Evolutionary conservation across 768 basidiomycete genomes (phyloP), one percentile per base, ranked within the genome.

Genomic region (Hemileccinum impolitum): DNA sequence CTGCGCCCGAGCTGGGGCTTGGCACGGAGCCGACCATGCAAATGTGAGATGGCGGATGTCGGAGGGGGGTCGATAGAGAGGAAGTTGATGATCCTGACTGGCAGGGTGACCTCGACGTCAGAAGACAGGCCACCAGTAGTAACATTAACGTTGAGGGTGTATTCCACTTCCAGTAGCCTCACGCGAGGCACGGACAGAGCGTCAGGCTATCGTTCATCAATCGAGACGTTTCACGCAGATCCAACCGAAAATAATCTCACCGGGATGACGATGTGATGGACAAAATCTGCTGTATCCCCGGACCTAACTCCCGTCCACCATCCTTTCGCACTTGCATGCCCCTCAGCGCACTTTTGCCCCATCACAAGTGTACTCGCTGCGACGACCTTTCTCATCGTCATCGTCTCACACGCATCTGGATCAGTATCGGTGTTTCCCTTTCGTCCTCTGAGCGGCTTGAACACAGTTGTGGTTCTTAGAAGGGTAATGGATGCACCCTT

Each of bases 231-330:
- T 17, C 25, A 39, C 35, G 13, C 19, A 19, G 43, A 38, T 53
- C 37, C 32, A 19, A 44, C 14, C 15, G 35, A 18, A 38, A 51
- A 47, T 12, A 50, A 26, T 70, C 86, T 70, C 61, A 94, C 93
- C 23, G 93, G 92, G 36, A 94, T 60, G 9, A 79, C 61, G 7
- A 96, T 74, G 45, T 76, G 81, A 60, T 90, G 84, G 14, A 77
- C 75, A 65, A 92, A 90, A 17, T 81, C 75, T 9, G 75, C 69
- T 6, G 73, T 71, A 53, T 84, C 80, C 2, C 81, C 80, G 3
- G 85, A 72, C 13, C 72, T 68, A 6, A 94, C 82, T 8, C 94
- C 94, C 6, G 81, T 75, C 92, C 93, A 95, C 87, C 90, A 95
- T 1, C 92, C 93, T 58, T 82, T 85, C 19, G 83, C 87, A 36